phyloP scores from a whole-genome alignment of 2,329 filamentous ascomycete genomes.

The Magnaporthiopsis rhizophila region DNA sequence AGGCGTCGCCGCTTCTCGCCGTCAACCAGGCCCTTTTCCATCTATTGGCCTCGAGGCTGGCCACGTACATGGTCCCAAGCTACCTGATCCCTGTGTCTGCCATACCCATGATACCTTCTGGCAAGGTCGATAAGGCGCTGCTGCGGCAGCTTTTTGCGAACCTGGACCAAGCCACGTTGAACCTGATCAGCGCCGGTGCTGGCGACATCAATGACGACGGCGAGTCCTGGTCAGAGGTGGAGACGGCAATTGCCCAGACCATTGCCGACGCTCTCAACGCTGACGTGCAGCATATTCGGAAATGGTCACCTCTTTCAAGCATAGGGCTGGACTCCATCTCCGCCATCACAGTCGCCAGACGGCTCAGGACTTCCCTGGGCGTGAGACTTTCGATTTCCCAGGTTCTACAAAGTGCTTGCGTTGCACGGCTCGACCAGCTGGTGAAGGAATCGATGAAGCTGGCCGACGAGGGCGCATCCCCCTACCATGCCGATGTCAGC shows the following conservation, averaged over 20 bases:
- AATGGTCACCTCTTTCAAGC: constrained; percentile 66
- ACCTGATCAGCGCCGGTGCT: constrained; percentile 25
- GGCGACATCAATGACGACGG: constrained; percentile 10
- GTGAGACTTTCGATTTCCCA: constrained; percentile 55
- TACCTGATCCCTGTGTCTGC: constrained; percentile 60
- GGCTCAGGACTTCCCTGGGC: constrained; percentile 38
- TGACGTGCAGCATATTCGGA: constrained; percentile 38
- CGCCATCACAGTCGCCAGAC: constrained; percentile 61
- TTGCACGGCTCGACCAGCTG: constrained; percentile 49
- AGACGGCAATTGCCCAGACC: constrained; percentile 45
- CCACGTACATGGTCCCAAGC: constrained; percentile 72
- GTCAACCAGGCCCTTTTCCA: constrained; percentile 39
- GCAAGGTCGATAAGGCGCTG: constrained; percentile 59
- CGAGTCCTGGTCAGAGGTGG: constrained; percentile 43
- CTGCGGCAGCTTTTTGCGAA: constrained; percentile 40
- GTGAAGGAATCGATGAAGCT: constrained; percentile 11
- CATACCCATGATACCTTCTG: constrained; percentile 65
- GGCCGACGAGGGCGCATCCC: neutral
- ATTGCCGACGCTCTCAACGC: constrained; percentile 44
- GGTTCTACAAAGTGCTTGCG: constrained; percentile 59
- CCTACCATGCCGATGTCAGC: neutral
- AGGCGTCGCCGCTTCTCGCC: neutral
- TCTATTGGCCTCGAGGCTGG: constrained; percentile 47
- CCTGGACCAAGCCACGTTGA: constrained; percentile 28
- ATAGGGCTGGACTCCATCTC: constrained; percentile 79